Evolutionary conservation across 2,329 filamentous ascomycete genomes (phyloP), one percentile per base, ranked within the genome.

Genomic region (Fusarium circinatum): DNA sequence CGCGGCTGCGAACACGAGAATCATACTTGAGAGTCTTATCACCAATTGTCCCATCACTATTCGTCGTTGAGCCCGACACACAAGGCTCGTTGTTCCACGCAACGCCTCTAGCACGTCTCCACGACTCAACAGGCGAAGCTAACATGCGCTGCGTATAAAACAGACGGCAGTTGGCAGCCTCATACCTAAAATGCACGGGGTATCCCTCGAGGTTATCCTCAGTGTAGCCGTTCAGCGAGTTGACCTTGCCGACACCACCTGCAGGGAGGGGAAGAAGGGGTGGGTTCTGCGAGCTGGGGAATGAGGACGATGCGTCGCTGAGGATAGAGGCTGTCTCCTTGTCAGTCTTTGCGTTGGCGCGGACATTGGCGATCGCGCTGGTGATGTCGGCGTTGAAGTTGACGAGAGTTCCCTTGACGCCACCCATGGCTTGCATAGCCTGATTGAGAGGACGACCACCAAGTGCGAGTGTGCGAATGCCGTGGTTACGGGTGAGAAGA

Each of bases 361-460:
- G 41, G 28, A 75, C 68, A 13, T 41, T 15, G 12, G 59, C 34
- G 2, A 70, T 64, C 14, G 59, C 57, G 7, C 24, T 42, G 15
- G 68, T 34, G 15, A 78, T 65, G 22, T 77, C 71, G 1, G 57
- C 36, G 61, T 74, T 65, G 60, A 58, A 59, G 18, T 54, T 66
- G 54, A 73, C 70, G 75, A 81, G 5, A 68, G 75, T 82, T 38
- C 91, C 91, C 75, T 91, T 90, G 54, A 89, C 86, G n/a, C 91
- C 91, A n/a, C 91, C 90, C 24, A 92, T 84, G 9, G 85, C 86
- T 82, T 92, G 89, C 83, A 91, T 92, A 2, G 87, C 86, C 0
- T 82, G 82, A 1, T 83, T 75, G 17, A 82, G 80, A 1, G 91
- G 87, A 3, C 89, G 87, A 4, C 92, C 92, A 15, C 92, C 91